Evolutionary conservation across 345 rosid species (phyloP).

Genomic region (Orychophragmus violaceus): DNA sequence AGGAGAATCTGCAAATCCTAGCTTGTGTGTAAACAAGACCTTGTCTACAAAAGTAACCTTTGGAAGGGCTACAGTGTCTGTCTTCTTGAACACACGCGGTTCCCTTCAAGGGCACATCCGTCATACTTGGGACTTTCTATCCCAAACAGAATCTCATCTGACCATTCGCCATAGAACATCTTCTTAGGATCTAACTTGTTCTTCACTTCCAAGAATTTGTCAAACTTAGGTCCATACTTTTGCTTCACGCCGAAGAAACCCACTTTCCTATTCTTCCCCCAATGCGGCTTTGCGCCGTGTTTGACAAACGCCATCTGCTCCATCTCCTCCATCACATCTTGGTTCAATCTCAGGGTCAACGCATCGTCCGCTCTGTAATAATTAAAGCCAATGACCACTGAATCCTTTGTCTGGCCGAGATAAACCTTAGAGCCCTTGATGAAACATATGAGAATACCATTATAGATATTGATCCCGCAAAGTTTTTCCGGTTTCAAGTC

Average conservation of each 20-base stretch:
- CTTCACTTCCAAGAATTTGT: slow-evolving; percentile 50
- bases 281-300: slow-evolving; percentile 73
- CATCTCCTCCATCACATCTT: slow-evolving; percentile 78
- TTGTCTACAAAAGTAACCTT: slow-evolving; percentile 57
- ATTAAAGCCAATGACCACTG: slow-evolving; percentile 68
- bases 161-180: slow-evolving; percentile 76
- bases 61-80: slow-evolving; percentile 57
- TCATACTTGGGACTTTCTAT: slow-evolving; percentile 37
- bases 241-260: slow-evolving; percentile 54
- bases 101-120: slow-evolving; percentile 86
- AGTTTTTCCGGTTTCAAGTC: slow-evolving; percentile 52
- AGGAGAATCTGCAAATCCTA: slow-evolving; percentile 52
- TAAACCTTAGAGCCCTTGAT: slow-evolving; percentile 67
- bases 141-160: slow-evolving; percentile 54
- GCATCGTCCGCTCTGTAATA: slow-evolving; percentile 60
- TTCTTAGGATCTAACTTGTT: slow-evolving; percentile 54
- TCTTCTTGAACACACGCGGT: slow-evolving; percentile 77
- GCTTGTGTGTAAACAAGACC: slow-evolving; percentile 65
- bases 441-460: slow-evolving; percentile 64
- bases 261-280: slow-evolving; percentile 75
- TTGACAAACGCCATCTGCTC: slow-evolving; percentile 86
- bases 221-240: slow-evolving; percentile 42
- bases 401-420: slow-evolving; percentile 73
- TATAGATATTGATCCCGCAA: slow-evolving; percentile 66
- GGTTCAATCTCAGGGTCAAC: slow-evolving; percentile 56